Base-by-base conservation (phyloP, 805 yeast species). In the Myxozyma lipomycoides region DNA sequence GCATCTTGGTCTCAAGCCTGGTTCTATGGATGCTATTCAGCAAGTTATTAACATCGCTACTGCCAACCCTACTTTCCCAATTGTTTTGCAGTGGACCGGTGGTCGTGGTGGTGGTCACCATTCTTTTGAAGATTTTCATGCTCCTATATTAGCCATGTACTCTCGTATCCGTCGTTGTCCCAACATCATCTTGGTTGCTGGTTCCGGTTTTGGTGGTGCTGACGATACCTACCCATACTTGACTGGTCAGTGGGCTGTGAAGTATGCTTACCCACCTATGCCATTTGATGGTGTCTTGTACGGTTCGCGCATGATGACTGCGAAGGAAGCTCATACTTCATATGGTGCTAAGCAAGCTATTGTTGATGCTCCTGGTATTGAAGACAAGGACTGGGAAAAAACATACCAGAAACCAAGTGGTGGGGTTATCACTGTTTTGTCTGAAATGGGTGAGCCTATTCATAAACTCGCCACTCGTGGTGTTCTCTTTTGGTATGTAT, bases 41-140 rank as follows among this genome's bases (percentile, higher is more conserved):
- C 91, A 86, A 70, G 86, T 82, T 61, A 82, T 93, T 62, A 73
- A 84, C 55, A 93, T 93, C 67, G 98, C 99, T 48, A 87, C 86
- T 67, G 90, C 95, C 44, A 95, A 90, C 73, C 98, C 98, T 61
- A 74, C 70, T 58, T 93, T 93, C 90, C 99, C 98, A 59, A 88
- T 93, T 65, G 91, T 93, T 49, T 74, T 93, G 63, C 98, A 93
- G 77, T 93, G 99, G 99, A 93, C 99, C 53, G 98, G 98, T 79
- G 99, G 99, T 72, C 90, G 99, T 79, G 99, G 97, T 75, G 99
- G 99, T 79, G 99, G 99, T 67, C 99, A 93, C 71, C 99, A 93
- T 72, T 91, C 98, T 45, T 93, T 82, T 67, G 99, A 93, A 78
- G 99, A 93, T 74, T 89, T 91, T 93, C 98, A 93, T 72, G 91